These are phyloP conservation scores for Silene latifolia DNA, from an alignment of 148 eudicot species.

Conservation along the genomic window DNA sequence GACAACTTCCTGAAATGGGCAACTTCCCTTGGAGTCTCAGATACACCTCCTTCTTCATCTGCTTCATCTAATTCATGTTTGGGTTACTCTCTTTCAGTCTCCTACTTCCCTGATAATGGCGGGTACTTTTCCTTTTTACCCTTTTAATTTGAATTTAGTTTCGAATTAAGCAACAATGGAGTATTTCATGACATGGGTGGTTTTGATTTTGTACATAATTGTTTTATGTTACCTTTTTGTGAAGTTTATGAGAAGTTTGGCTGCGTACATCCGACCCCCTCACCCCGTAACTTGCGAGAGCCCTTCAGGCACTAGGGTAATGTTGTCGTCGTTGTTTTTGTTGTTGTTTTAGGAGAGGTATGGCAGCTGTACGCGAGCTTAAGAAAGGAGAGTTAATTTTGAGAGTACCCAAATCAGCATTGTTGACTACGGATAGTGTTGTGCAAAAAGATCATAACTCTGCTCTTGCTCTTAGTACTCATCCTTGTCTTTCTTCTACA, in stretches of 20 bases:
- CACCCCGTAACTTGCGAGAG: background rate
- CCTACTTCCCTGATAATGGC: conserved; percentile 65
- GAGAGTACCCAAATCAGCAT: conserved; percentile 66
- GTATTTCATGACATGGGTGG: background rate
- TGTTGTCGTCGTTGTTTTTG: conserved; percentile 2
- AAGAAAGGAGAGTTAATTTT: conserved; percentile 75
- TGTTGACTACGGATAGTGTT: conserved; percentile 55
- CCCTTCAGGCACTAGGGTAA: background rate
- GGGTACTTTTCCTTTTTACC: conserved; percentile 42
- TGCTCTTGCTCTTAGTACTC: conserved; percentile 32
- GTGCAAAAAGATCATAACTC: conserved; percentile 41
- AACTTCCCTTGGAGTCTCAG: conserved; percentile 55
- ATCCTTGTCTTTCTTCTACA: conserved; percentile 56
- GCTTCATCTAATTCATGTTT: conserved; percentile 36
- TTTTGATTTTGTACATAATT: background rate
- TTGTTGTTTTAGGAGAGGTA: conserved; percentile 58
- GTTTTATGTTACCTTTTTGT: background rate
- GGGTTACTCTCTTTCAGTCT: conserved; percentile 53
- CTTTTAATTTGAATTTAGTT: background rate
- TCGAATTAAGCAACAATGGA: background rate
- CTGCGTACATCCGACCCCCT: too few species aligned
- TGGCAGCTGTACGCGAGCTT: conserved; percentile 73
- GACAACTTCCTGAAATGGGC: conserved; percentile 68
- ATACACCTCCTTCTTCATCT: conserved; percentile 28
- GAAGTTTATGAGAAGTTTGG: background rate